Percentiles rank a stretch among this genome's conserved stretches.
phyloP scores from a whole-genome alignment of 768 basidiomycete genomes.

The Tulasnella calospora region DNA sequence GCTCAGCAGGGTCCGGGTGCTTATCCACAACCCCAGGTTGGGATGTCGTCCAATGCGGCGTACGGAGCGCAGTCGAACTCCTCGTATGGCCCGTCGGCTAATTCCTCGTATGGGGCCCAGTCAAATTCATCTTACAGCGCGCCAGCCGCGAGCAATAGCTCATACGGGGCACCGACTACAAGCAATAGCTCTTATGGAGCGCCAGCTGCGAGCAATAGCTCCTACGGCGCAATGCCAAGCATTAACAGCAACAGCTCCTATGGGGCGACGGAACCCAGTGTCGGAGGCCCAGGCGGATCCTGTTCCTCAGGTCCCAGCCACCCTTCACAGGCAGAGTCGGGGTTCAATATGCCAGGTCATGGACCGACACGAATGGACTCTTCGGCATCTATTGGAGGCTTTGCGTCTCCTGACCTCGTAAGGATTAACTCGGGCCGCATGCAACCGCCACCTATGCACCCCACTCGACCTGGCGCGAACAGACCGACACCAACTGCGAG shows the following conservation, averaged over 20 bases:
- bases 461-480: not conserved
- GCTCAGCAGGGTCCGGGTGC: not conserved
- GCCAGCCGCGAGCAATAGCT: not conserved
- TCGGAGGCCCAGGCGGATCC: not conserved
- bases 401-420: slow-evolving; percentile 15
- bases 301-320: not conserved
- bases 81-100: not conserved
- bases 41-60: not conserved
- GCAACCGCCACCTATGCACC: slow-evolving; percentile 16
- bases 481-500: not conserved
- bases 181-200: not conserved
- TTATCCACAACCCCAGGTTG: not conserved
- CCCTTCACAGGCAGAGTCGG: not conserved
- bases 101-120: not conserved
- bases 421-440: slow-evolving; percentile 3
- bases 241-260: no score
- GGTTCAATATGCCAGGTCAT: slow-evolving; percentile 11
- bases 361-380: slow-evolving; percentile 1
- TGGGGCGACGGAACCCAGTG: no score
- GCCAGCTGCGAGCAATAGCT: no score
- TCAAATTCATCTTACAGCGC: not conserved
- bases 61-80: not conserved
- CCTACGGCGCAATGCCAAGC: no score
- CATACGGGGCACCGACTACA: not conserved
- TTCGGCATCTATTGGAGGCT: slow-evolving; percentile 12